Conservation (phyloP, 352 stramenopile genomes). For the Blastocystis sp. region DNA sequence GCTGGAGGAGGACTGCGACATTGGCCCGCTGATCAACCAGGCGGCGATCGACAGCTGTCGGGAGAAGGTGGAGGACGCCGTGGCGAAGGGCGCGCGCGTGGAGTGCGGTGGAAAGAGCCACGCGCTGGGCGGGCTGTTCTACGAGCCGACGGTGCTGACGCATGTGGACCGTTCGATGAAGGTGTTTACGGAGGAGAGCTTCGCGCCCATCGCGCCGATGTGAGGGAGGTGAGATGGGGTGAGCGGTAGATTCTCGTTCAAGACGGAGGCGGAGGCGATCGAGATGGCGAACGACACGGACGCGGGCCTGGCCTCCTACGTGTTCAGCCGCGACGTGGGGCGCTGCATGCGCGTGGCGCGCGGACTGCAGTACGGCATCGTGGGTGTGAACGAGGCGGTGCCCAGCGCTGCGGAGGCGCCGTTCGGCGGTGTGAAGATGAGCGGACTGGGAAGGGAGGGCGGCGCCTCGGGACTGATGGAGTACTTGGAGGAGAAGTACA, state of each 20-base stretch:
- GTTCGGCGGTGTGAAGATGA: constrained; percentile 84
- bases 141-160: constrained; percentile 87
- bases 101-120: constrained; percentile 80
- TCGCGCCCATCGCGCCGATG: constrained; percentile 88
- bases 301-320: constrained; percentile 87
- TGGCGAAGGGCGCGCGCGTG: constrained; percentile 83
- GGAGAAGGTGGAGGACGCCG: constrained; percentile 73
- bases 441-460: constrained; percentile 78
- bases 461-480: constrained; percentile 78
- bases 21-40: constrained; percentile 90
- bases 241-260: constrained; percentile 79
- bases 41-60: constrained; percentile 80
- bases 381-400: constrained; percentile 87
- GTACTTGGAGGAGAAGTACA: constrained; percentile 94
- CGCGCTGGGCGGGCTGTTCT: constrained; percentile 79
- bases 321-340: constrained; percentile 86
- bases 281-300: constrained; percentile 86
- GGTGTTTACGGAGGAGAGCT: constrained; percentile 87
- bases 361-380: constrained; percentile 86
- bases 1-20: constrained; percentile 76
- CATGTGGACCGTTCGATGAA: constrained; percentile 81
- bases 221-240: not conserved
- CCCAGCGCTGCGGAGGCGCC: constrained; percentile 82
- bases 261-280: constrained; percentile 89
- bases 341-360: constrained; percentile 82